Conservation (phyloP, 331 rosid genomes). For the Quercus lobata region DNA sequence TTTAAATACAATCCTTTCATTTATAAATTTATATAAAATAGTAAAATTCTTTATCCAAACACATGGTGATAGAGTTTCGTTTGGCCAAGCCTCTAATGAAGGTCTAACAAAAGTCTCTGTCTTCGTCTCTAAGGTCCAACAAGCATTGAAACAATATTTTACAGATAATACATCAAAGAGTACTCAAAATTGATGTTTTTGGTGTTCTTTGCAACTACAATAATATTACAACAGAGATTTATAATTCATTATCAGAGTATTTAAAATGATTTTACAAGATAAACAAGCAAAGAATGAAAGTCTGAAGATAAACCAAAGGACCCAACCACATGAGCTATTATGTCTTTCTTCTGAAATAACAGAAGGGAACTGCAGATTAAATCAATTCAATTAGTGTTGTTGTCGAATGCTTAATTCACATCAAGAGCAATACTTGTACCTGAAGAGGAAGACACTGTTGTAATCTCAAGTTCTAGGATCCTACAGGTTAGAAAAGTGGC, state of each 20-base stretch:
- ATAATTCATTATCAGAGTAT: not conserved
- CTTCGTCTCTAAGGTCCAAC: no score
- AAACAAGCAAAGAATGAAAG: not conserved
- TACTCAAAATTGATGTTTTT: not conserved
- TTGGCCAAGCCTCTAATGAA: no score
- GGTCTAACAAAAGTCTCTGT: no score
- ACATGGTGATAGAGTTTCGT: no score
- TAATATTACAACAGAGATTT: not conserved
- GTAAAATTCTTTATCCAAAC: no score
- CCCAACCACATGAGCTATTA: not conserved
- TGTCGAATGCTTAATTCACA: conserved; percentile 9
- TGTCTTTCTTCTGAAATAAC: not conserved
- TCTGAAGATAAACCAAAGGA: not conserved
- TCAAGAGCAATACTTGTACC: conserved; percentile 9
- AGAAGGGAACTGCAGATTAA: not conserved
- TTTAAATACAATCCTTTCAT: no score
- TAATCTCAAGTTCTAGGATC: conserved; percentile 3
- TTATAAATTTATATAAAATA: no score
- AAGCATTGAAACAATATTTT: no score
- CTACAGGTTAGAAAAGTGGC: not conserved
- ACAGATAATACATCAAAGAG: no score
- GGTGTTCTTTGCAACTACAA: not conserved
- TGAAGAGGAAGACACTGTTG: not conserved
- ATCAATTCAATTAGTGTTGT: not conserved
- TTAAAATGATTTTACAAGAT: not conserved